Base-by-base conservation (phyloP, 768 basidiomycete species). In the Boletus pseudo-olivaceus region DNA sequence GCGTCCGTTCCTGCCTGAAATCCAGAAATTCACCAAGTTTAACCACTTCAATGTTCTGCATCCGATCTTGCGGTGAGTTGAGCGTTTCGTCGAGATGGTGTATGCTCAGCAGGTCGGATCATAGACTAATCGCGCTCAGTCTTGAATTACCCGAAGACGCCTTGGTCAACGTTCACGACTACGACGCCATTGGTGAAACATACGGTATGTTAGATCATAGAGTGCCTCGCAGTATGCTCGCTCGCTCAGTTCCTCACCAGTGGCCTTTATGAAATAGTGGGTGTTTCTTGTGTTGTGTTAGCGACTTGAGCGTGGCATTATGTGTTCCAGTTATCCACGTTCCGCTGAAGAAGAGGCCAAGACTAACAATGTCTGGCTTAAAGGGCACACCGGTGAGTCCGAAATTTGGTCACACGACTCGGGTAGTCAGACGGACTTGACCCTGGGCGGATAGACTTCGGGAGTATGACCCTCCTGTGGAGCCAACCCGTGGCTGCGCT, bases 201-300 rank as follows among this genome's bases (percentile, higher is more conserved):
- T 76, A 69, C 35, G 73, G 79, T 79, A 54, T 19, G 67, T 62
- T 30, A 8, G 11, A 29, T 41, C 8, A 3, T 17, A 10, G 1
- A 27, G 8, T n/a, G 5, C 12, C 9, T 23, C 37, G 9, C 4
- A 23, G 2, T 38, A 14, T 42, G 6, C 8, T n/a, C 5, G 26
- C 11, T 44, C 14, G 14, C 55, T 54, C 26, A 56, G 30, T 32
- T 19, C 4, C 12, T 30, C 19, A 17, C 32, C 50, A 85, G 84
- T 80, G 8, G 75, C 83, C 42, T 84, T 80, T 65, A 84, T 85
- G 82, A 84, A 85, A 71, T 86, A 85, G 83, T 82, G 26, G 14
- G 80, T 58, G 3, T 43, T 23, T n/a, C 40, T n/a, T 10, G 8
- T 40, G 19, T 32, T 17, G n/a, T 26, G 26, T 9, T 15, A 34